Base-by-base conservation (phyloP, 148 eudicot species). In the Arctostaphylos glauca region DNA sequence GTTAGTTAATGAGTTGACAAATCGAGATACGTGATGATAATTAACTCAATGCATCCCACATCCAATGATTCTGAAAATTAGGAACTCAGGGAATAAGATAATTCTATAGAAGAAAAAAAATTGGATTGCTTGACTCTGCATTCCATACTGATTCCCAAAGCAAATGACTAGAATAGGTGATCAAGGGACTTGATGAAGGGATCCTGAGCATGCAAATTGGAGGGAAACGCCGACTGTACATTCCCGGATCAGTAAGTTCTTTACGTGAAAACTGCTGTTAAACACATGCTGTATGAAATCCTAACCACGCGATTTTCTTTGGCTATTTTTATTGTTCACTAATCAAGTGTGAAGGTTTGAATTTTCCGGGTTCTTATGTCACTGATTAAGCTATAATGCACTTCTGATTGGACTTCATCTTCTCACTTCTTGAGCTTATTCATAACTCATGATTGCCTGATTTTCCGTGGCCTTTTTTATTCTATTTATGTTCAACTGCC, bases 101-200 rank as follows among this genome's bases (percentile, higher is more conserved):
- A 25, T 9, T 23, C 10, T 23, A 41, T 31, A 21, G 0, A 15
- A 25, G 3, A 41, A 38, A 64, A 41, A 9, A 15, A 68, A 0
- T 15, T 31, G 0, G 31, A 0, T 67, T 25, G 2, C 15, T 12
- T 41, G 74, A 38, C 19, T 5, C 13, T 44, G 6, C 14, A 0
- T 75, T 4, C 19, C 58, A 19, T 48, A 31, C 60, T 75, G 48
- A 41, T 15, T 56, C 47, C 43, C 71, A 21, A 52, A 47, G 70
- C 21, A 70, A 88, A 81, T 77, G 84, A 41, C 13, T 66, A 14
- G 77, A 79, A 81, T 85, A 96, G 99, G 99, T 96, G 19, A 87
- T 96, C 79, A 96, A 96, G 87, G 99, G 99, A 85, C 94, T 96
- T 55, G 99, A 96, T 84, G 99, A 96, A 91, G 99, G 99, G 74